phyloP scores from a whole-genome alignment of 2,329 filamentous ascomycete species.

The Aureobasidium subglaciale region DNA sequence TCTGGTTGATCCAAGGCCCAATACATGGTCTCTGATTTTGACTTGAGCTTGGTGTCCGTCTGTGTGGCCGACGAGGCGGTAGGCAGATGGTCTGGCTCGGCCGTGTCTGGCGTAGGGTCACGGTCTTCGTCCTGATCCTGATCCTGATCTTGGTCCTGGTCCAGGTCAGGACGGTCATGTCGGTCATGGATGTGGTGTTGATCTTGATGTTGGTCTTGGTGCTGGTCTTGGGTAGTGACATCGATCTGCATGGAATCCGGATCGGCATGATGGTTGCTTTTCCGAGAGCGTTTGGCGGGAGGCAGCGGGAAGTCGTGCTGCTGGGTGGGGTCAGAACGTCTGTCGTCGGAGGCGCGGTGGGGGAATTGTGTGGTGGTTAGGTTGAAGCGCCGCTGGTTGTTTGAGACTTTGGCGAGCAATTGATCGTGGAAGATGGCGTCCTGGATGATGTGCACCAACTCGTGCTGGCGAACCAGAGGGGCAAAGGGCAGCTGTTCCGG shows the following conservation, averaged over 20 bases:
- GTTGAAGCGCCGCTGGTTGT: constrained; percentile 16
- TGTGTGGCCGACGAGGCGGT: constrained; percentile 22
- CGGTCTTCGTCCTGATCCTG: constrained; percentile 17
- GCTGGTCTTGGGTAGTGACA: constrained; percentile 25
- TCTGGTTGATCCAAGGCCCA: constrained; percentile 28
- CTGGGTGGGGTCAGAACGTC: not conserved
- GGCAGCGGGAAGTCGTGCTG: constrained; percentile 28
- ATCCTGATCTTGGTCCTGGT: too few relatives aligned
- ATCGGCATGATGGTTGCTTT: constrained; percentile 31
- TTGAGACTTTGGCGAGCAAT: constrained; percentile 19
- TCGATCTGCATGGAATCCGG: constrained; percentile 43
- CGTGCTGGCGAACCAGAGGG: constrained; percentile 50
- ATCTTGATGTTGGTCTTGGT: too few relatives aligned
- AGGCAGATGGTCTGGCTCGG: not conserved
- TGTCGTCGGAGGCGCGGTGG: not conserved
- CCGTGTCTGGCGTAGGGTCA: constrained; percentile 21
- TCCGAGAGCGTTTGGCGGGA: constrained; percentile 26
- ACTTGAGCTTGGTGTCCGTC: constrained; percentile 27
- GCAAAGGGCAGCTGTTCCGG: constrained; percentile 57
- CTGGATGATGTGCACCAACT: constrained; percentile 55
- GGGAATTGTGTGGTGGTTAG: constrained; percentile 1
- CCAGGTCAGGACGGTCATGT: too few relatives aligned
- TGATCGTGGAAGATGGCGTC: constrained; percentile 51
- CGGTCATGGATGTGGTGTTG: too few relatives aligned
- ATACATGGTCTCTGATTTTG: constrained; percentile 29